Evolutionary conservation across 108 stramenopile species (phyloP).

Genomic region (Cyclotella cryptica): DNA sequence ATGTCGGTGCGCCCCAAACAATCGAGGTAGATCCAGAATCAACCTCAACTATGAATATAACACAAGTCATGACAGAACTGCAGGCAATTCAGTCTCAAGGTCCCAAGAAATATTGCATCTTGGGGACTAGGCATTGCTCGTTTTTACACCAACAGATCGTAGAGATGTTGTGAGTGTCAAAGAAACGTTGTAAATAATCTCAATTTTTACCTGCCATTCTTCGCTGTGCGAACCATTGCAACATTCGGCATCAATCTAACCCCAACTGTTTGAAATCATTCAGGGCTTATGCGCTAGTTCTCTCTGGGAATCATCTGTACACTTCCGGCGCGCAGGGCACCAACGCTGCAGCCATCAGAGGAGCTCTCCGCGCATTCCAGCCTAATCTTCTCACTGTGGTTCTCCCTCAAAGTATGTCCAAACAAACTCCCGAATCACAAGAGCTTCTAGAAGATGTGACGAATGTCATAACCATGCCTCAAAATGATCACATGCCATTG

Average conservation of each 20-base stretch:
- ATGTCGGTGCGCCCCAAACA: constrained; percentile 76
- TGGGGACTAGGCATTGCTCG: constrained; percentile 95
- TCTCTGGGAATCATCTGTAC: constrained; percentile 93
- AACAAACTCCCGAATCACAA: constrained; percentile 87
- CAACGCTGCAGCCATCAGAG: constrained; percentile 87
- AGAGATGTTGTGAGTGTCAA: constrained; percentile 81
- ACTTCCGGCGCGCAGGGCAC: constrained; percentile 94
- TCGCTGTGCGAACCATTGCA: neutral
- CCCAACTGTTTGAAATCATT: constrained; percentile 1
- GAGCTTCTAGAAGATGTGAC: constrained; percentile 83
- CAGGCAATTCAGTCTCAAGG: constrained; percentile 92
- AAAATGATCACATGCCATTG: constrained; percentile 83
- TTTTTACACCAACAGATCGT: constrained; percentile 96
- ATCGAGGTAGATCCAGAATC: constrained; percentile 60
- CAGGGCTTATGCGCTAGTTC: constrained; percentile 91
- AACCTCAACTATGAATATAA: constrained; percentile 60
- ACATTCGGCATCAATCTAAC: neutral
- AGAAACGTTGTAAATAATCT: neutral
- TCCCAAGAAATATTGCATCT: constrained; percentile 91
- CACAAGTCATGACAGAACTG: constrained; percentile 87
- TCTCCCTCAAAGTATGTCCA: constrained; percentile 87
- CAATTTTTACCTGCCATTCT: neutral
- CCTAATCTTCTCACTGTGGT: constrained; percentile 91
- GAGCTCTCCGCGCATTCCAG: constrained; percentile 89
- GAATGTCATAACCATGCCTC: constrained; percentile 84